Evolutionary conservation across 202 grass and related monocot genomes (phyloP).

Genomic region (Hordeum pubiflorum): DNA sequence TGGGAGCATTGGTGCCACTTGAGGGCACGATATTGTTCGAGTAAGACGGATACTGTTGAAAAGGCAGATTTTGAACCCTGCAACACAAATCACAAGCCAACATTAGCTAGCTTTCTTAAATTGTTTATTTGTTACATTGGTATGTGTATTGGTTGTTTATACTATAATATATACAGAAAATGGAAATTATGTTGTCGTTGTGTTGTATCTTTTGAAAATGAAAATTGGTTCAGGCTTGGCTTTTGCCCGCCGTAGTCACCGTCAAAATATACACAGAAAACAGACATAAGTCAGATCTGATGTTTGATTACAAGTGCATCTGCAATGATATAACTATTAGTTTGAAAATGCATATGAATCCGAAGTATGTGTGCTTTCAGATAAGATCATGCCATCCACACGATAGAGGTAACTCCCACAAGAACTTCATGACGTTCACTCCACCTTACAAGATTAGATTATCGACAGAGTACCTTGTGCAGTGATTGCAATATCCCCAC

Average conservation of each 20-base stretch:
- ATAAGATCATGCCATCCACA: conserved; percentile 11
- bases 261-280: not conserved
- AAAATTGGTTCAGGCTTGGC: too few species aligned
- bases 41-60: conserved; percentile 57
- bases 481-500: conserved; percentile 90
- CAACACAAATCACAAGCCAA: conserved; percentile 20
- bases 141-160: not conserved
- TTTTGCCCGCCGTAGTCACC: too few species aligned
- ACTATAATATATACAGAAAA: not conserved
- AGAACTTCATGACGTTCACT: conserved; percentile 9
- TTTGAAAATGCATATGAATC: not conserved
- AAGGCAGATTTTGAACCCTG: conserved; percentile 82
- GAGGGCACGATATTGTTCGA: conserved; percentile 28
- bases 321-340: conserved; percentile 2
- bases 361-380: conserved; percentile 13
- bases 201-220: too few species aligned
- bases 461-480: conserved; percentile 63
- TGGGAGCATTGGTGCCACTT: conserved; percentile 23
- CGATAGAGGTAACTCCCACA: not conserved
- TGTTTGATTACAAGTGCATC: conserved; percentile 8
- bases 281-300: not conserved
- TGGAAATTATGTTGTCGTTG: too few species aligned
- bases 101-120: conserved; percentile 18
- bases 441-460: not conserved
- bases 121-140: not conserved